Evolutionary conservation across 148 eudicot genomes (phyloP), one percentile per base, ranked within the genome.

Genomic region (Arbutus unedo): DNA sequence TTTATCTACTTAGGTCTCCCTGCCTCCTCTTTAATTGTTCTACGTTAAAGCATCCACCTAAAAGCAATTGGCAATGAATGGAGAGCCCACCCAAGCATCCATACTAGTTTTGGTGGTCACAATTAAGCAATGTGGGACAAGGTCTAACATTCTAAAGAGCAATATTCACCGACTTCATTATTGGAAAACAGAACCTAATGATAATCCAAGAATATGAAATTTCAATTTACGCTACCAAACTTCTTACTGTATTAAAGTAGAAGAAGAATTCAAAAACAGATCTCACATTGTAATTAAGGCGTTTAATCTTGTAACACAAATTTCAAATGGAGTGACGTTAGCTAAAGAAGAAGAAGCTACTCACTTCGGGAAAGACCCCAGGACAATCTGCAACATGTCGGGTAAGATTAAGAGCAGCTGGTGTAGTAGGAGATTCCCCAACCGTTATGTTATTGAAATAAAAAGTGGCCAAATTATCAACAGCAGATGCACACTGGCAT

Each of bases 371-470:
- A 82, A 94, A 93, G 89, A 96, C 83, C 44, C 90, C 87, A 9
- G 96, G 97, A 79, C 98, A 94, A 83, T 93, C 99, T 79, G 90
- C 88, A 83, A 96, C 87, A 88, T 93, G 96, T 77, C 90, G 93
- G 64, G 95, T 91, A 82, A 96, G 93, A 83, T 88, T 94, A 86
- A 91, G 82, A 72, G 98, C 91, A 82, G 98, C 93, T 68, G 95
- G 94, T 83, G 89, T 88, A 56, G 92, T 87, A 80, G 97, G 93
- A 53, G 92, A 93, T 74, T 96, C 99, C 77, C 97, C 98, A 90
- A 92, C 87, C 78, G 97, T 96, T 81, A 96, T 89, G 90, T 94
- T 91, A 86, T 94, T 91, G 88, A 94, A 96, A 88, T 96, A 96
- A 84, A 85, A 96, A 79, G 97, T 85, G 78, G 97, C 99, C 89